These are phyloP conservation scores for Striga hermonthica DNA, from an alignment of 305 asterid genomes.

Conservation along the genomic window DNA sequence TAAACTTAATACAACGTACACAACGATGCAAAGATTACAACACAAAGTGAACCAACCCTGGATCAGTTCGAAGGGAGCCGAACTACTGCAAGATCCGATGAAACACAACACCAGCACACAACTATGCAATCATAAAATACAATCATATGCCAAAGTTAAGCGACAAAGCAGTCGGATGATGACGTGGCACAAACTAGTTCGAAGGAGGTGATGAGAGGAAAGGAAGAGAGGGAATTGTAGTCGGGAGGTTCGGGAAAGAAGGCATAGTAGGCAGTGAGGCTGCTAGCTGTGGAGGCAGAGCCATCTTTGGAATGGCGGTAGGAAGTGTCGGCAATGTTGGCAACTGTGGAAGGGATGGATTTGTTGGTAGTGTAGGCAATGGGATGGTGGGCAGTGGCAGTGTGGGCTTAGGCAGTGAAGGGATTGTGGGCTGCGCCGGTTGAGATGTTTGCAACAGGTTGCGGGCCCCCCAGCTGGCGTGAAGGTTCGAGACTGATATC, in stretches of 20 bases:
- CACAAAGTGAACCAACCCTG: not conserved
- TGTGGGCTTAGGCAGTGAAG: conserved; percentile 32
- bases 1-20: not conserved
- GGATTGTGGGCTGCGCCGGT: conserved; percentile 30
- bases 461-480: conserved; percentile 26
- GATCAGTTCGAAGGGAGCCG: not conserved
- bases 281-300: conserved; percentile 1
- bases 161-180: not conserved
- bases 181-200: conserved; percentile 10
- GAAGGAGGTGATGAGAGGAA: conserved; percentile 31
- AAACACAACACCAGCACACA: not conserved
- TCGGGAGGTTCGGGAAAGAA: not conserved
- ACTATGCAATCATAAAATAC: not conserved
- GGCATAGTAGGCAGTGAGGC: not conserved
- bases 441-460: conserved; percentile 33
- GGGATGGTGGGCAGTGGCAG: conserved; percentile 35
- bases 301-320: not conserved
- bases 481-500: conserved; percentile 30
- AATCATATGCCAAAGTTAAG: not conserved
- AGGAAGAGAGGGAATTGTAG: conserved; percentile 26
- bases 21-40: conserved; percentile 8
- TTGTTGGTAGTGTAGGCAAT: too few relatives aligned
- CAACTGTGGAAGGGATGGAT: not conserved
- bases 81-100: conserved; percentile 1
- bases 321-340: conserved; percentile 23